Percentiles rank a stretch among this genome's conserved stretches.
Conservation (phyloP, 2,329 filamentous ascomycete species). For the Truncatella angustata region DNA sequence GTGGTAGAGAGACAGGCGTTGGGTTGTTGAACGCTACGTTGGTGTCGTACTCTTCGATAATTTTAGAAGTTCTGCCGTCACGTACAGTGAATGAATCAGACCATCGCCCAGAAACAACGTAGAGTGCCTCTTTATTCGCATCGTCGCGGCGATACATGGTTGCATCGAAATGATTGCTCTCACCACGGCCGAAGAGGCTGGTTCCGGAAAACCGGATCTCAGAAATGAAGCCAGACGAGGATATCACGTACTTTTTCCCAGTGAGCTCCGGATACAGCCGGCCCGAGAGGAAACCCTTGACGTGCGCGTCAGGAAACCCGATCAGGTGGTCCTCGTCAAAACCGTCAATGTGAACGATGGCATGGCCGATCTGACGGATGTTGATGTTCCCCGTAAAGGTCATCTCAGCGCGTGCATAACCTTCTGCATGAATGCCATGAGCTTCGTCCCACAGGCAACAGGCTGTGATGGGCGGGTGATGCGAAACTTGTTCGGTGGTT, state of each 20-base stretch:
- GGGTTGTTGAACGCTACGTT: not conserved
- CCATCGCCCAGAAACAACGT: slow-evolving; percentile 24
- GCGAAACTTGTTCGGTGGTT: slow-evolving; percentile 26
- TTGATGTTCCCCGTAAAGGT: slow-evolving; percentile 5
- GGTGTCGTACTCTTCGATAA: slow-evolving; percentile 14
- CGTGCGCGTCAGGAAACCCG: slow-evolving; percentile 1
- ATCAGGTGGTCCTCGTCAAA: slow-evolving; percentile 12
- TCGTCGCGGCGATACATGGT: slow-evolving; percentile 19
- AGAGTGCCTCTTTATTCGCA: slow-evolving; percentile 21
- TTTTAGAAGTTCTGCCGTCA: slow-evolving; percentile 11
- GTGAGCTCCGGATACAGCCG: slow-evolving; percentile 10
- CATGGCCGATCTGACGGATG: slow-evolving; percentile 8
- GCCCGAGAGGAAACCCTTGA: slow-evolving; percentile 8
- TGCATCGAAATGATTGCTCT: slow-evolving; percentile 14
- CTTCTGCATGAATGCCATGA: slow-evolving; percentile 14
- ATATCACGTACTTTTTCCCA: slow-evolving; percentile 5
- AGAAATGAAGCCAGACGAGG: slow-evolving; percentile 7
- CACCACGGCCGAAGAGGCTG: not conserved
- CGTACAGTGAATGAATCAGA: slow-evolving; percentile 18
- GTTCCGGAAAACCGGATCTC: slow-evolving; percentile 4
- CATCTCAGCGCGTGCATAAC: slow-evolving; percentile 6
- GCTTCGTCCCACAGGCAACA: slow-evolving; percentile 22
- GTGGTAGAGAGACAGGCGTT: not conserved
- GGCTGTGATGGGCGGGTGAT: slow-evolving; percentile 28
- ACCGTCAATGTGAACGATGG: slow-evolving; percentile 9